Evolutionary conservation across 768 basidiomycete species (phyloP), one percentile per base, ranked within the genome.

Genomic region (Termitomyces sp.): DNA sequence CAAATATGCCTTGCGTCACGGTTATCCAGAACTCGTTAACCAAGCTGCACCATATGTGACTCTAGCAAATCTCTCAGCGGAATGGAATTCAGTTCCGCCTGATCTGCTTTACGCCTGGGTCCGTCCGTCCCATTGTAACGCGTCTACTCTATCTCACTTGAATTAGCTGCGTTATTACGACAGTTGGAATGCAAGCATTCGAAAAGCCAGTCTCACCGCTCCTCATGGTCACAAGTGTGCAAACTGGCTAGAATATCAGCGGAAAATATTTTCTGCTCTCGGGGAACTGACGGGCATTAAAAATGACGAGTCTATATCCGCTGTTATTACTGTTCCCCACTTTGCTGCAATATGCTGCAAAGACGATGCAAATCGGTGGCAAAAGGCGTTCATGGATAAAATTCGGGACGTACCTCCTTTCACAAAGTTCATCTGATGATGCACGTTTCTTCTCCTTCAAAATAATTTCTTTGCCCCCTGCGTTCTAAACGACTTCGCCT

Each of bases 281-380:
- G 56, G 58, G 3, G 56, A 55, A 38, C 32, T 54, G 33, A 54
- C 52, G 3, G 55, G 61, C 6, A 48, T 62, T 2, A 62, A 60
- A 22, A 62, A 62, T 20, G 61, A 62, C 10, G 53, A 47, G 6
- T 62, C 61, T 1, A 55, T 62, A 20, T 48, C 58, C 26, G 26
- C 56, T 16, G 55, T 60, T 0, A 62, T 62, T 6, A 32, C 38
- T 16, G 61, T 62, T 20, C 61, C 61, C 16, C 61, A 62, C 33
- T 62, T 57, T 48, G 61, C 61, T 24, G 52, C 61, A 14, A 62
- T 62, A 3, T 62, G 61, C 35, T 62, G 61, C 55, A 62, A 62
- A 41, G 61, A 62, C 6, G 61, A 62, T 40, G 58, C 58, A 4
- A 35, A 45, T 28, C 61, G 58, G 26, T 62, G 61, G 61, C 55